Evolutionary conservation across 108 stramenopile species (phyloP), one percentile per base, ranked within the genome.

Genomic region (Nannochloropsis oceanica): DNA sequence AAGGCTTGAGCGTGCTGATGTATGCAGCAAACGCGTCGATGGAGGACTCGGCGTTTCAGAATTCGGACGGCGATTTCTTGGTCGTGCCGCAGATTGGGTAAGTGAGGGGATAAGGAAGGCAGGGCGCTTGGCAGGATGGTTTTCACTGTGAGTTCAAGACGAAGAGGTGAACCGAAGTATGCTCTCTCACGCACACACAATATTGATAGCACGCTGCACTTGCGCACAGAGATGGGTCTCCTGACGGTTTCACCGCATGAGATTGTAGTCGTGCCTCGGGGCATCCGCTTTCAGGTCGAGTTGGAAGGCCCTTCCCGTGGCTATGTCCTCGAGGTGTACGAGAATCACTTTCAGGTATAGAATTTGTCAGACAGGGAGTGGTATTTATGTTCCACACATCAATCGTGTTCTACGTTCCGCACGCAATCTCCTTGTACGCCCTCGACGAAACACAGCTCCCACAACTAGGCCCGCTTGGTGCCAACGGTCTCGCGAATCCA

Each of bases 401-500:
- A 34, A 5, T 5, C 1, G 2, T 34, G 34, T 34, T 34, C 34
- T 34, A 34, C 5, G 34, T 34, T 34, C 34, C 34, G 34, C 34
- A 34, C 34, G 34, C 34, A 34, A 34, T 34, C 34, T 34, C 34
- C 34, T 34, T 5, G 5, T 34, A 34, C 34, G 34, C 34, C 34
- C 34, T 34, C 34, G 34, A 34, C 34, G 34, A 34, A 34, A n/a
- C 59, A 73, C 59, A 73, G 59, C 90, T 97, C 26, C 97, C 97
- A 0, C 94, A 95, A 84, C 88, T 97, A 0, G 97, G 97, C 13
- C 96, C 95, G 25, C 95, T 97, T 83, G 97, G 97, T 73, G 91
- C 94, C 27, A 97, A 97, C 91, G 97, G 97, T 20, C 85, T 97
- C 84, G 97, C 95, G n/a, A 96, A 97, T 89, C 93, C 94, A 22